Evolutionary conservation across 148 eudicot genomes (phyloP).

Genomic region (Chenopodium berlandieri): DNA sequence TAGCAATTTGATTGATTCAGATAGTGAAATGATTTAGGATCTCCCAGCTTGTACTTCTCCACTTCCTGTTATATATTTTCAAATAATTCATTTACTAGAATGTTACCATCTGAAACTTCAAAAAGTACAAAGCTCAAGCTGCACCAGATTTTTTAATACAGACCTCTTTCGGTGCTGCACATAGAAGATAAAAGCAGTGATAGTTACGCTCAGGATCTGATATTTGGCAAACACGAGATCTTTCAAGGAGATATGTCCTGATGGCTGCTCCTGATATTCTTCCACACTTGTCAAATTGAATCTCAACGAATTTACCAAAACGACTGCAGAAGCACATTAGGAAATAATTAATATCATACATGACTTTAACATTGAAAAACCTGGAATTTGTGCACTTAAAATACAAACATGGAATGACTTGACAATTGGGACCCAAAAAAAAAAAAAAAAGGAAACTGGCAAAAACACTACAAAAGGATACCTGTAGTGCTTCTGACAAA

Average conservation of each 20-base stretch:
- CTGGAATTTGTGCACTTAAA: not conserved
- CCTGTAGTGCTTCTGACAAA: not conserved
- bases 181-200: constrained; percentile 87
- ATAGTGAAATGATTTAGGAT: constrained; percentile 74
- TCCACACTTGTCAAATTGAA: constrained; percentile 83
- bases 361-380: not conserved
- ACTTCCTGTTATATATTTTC: constrained; percentile 45
- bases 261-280: constrained; percentile 96
- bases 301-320: constrained; percentile 89
- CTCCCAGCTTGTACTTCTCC: constrained; percentile 73
- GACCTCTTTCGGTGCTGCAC: constrained; percentile 82
- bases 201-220: constrained; percentile 94
- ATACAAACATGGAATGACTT: not conserved
- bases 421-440: not conserved
- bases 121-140: constrained; percentile 12
- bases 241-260: constrained; percentile 90
- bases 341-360: not conserved
- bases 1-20: constrained; percentile 79
- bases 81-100: constrained; percentile 25
- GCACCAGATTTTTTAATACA: constrained; percentile 9
- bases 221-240: constrained; percentile 91
- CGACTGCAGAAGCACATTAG: constrained; percentile 55
- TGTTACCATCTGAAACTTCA: constrained; percentile 10
- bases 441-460: not conserved
- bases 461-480: not conserved